Percentiles rank a stretch among this genome's conserved stretches.
Evolutionary conservation across 768 basidiomycete genomes (phyloP).

Genomic region (Dioszegia aurantiaca): DNA sequence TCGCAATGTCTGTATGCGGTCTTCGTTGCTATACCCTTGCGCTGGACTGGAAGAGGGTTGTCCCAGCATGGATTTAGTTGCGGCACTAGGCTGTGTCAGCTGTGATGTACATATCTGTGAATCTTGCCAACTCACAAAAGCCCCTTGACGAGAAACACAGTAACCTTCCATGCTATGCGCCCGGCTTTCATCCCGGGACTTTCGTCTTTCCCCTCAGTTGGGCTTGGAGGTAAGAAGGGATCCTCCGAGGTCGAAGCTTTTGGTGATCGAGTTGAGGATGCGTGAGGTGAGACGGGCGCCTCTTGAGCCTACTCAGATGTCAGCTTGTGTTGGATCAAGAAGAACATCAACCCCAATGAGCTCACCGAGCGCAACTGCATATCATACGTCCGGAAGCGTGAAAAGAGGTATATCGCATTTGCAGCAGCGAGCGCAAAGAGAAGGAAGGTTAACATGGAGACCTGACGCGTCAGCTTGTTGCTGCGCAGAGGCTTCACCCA

Average conservation of each 20-base stretch:
- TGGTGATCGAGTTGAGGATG: conserved; percentile 34
- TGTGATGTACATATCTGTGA: too few relatives aligned
- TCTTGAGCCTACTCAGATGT: conserved; percentile 28
- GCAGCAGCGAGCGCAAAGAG: conserved; percentile 30
- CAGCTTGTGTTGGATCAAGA: background rate
- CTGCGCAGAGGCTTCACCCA: background rate
- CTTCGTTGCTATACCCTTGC: conserved; percentile 12
- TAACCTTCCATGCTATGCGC: conserved; percentile 14
- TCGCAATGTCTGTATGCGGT: conserved; percentile 43
- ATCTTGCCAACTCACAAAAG: conserved; percentile 17
- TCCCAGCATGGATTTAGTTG: conserved; percentile 25
- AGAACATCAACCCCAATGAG: too few relatives aligned
- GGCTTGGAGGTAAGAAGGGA: conserved; percentile 14
- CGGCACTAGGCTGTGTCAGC: conserved; percentile 17
- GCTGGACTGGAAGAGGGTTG: conserved; percentile 7
- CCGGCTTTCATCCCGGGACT: background rate
- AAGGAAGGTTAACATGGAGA: conserved; percentile 24
- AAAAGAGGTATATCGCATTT: conserved; percentile 49
- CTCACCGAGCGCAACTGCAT: conserved; percentile 46
- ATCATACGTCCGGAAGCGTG: conserved; percentile 47
- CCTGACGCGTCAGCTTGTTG: background rate
- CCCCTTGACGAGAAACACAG: conserved; percentile 24
- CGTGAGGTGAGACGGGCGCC: conserved; percentile 43
- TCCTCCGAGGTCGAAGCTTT: conserved; percentile 18
- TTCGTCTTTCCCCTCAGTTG: background rate